Percentiles rank a stretch among this genome's conserved stretches.
Evolutionary conservation across 2,329 filamentous ascomycete species (phyloP).

Genomic region (Ceratocystiopsis sp.): DNA sequence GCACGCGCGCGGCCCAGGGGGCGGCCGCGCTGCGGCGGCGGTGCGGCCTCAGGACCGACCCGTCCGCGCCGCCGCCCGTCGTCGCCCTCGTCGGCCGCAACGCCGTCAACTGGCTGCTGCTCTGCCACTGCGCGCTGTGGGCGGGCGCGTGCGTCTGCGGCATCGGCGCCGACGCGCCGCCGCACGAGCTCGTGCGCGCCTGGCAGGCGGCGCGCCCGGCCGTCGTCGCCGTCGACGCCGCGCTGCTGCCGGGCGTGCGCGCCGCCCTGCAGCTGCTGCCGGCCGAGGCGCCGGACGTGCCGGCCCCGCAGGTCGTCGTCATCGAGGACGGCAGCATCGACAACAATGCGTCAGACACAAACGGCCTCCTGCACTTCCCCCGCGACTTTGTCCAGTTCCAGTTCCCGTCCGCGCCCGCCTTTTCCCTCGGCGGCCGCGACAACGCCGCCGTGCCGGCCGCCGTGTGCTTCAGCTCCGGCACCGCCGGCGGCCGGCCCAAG

Average conservation of each 20-base stretch:
- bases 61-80: too few species aligned
- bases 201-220: neutral
- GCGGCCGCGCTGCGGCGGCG: neutral
- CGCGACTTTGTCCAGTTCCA: slow-evolving; percentile 4
- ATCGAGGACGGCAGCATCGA: slow-evolving; percentile 4
- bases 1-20: slow-evolving; percentile 2
- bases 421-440: neutral
- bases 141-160: slow-evolving; percentile 1
- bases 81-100: slow-evolving; percentile 2
- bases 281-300: neutral
- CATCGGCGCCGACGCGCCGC: slow-evolving; percentile 1
- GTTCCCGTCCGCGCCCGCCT: neutral
- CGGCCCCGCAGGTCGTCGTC: neutral
- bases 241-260: slow-evolving; percentile 1
- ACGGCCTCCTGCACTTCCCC: slow-evolving; percentile 1
- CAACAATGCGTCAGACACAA: too few species aligned
- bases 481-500: slow-evolving; percentile 30
- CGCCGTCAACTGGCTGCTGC: slow-evolving; percentile 5
- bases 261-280: neutral
- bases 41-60: slow-evolving; percentile 1
- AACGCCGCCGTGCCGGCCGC: slow-evolving; percentile 4
- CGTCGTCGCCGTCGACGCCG: slow-evolving; percentile 2
- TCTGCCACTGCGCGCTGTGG: slow-evolving; percentile 4
- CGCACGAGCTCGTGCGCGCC: slow-evolving; percentile 2
- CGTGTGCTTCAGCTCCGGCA: slow-evolving; percentile 31